Percentiles rank a stretch among this genome's conserved stretches.
These are phyloP conservation scores for Coleophoma cylindrospora DNA, from an alignment of 2,329 filamentous ascomycete species.

Conservation along the genomic window DNA sequence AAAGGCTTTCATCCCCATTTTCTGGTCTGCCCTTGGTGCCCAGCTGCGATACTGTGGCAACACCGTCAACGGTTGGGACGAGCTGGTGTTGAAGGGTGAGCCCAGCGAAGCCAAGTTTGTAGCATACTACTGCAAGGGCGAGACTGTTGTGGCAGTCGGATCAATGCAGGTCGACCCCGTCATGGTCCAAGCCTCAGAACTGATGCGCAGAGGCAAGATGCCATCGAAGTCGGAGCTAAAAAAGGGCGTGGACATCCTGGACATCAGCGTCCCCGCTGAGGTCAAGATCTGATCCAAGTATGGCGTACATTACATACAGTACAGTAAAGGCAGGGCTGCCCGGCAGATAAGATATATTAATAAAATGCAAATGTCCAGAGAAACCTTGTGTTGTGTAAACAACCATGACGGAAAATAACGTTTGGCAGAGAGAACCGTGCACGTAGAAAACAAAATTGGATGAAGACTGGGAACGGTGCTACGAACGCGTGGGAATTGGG, in stretches of 20 bases:
- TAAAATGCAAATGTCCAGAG: neutral
- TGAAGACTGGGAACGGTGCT: neutral
- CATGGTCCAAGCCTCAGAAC: conserved; percentile 75
- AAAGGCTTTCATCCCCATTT: conserved; percentile 82
- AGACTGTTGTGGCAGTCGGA: conserved; percentile 83
- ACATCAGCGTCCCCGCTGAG: conserved; percentile 18
- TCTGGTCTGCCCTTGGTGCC: conserved; percentile 89
- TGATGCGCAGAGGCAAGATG: conserved; percentile 83
- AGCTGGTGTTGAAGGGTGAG: conserved; percentile 74
- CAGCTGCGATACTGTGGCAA: conserved; percentile 94
- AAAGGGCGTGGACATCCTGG: conserved; percentile 41
- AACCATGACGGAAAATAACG: neutral
- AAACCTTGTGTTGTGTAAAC: neutral
- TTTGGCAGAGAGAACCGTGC: neutral
- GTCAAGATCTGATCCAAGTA: conserved; percentile 8
- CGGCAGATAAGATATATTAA: neutral
- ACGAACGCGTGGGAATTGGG: neutral
- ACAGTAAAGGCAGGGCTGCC: no score
- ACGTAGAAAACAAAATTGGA: neutral
- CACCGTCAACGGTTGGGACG: conserved; percentile 77
- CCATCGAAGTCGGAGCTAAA: conserved; percentile 72
- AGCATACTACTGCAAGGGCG: conserved; percentile 83
- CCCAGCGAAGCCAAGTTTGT: conserved; percentile 76
- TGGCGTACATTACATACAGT: no score
- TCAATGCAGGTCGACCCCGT: conserved; percentile 88